phyloP scores from a whole-genome alignment of 2,329 filamentous ascomycete genomes.

The Aspergillus sp. region DNA sequence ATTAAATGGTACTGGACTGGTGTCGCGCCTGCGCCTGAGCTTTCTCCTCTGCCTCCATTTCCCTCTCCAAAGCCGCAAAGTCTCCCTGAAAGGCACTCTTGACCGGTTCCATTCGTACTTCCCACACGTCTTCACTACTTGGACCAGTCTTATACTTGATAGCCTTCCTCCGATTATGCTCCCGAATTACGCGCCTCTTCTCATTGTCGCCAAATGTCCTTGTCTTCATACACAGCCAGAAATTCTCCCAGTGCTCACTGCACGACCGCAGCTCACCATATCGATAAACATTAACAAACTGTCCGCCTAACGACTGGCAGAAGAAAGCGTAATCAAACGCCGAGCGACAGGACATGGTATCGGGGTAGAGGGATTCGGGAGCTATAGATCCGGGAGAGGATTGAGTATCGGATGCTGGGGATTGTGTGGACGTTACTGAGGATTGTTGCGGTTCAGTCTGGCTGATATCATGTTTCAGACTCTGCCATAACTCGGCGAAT shows the following conservation, averaged over 20 bases:
- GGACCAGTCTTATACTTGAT: constrained; percentile 66
- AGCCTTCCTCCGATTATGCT: constrained; percentile 67
- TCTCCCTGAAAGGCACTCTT: constrained; percentile 49
- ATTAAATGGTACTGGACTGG: not conserved
- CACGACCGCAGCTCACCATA: constrained; percentile 76
- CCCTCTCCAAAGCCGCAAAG: constrained; percentile 42
- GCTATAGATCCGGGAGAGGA: constrained; percentile 43
- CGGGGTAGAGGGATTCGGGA: constrained; percentile 71
- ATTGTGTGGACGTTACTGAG: constrained; percentile 6
- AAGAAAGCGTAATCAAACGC: constrained; percentile 93
- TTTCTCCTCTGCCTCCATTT: constrained; percentile 45
- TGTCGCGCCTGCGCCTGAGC: constrained; percentile 23
- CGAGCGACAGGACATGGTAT: constrained; percentile 81
- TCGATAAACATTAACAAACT: constrained; percentile 90
- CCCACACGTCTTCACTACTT: constrained; percentile 91
- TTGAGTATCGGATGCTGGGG: constrained; percentile 9
- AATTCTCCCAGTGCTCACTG: constrained; percentile 84
- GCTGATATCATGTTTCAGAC: constrained; percentile 43
- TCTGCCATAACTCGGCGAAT: constrained; percentile 53
- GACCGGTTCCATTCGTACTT: constrained; percentile 65
- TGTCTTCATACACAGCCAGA: constrained; percentile 96
- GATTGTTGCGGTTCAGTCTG: constrained; percentile 11
- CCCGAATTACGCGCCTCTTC: constrained; percentile 61
- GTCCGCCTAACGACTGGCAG: constrained; percentile 86
- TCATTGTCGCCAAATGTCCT: constrained; percentile 61